Base-by-base conservation (phyloP, 75 land plant genomes). In the Cunninghamia lanceolata region DNA sequence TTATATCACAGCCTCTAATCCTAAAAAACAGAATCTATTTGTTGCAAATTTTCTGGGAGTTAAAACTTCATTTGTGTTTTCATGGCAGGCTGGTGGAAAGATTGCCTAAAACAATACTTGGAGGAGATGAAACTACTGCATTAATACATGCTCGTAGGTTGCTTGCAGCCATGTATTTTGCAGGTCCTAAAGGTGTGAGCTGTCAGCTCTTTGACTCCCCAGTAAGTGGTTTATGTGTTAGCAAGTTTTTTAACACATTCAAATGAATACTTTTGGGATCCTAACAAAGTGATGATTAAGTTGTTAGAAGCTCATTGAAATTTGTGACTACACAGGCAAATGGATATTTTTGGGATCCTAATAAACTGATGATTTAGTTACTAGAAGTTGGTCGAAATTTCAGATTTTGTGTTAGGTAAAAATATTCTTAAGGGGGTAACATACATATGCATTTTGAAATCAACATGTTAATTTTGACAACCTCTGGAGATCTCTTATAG, bases 101-200 rank as follows among this genome's bases (percentile, higher is more conserved):
- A 86, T 94, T 98, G 34, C 99, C 98, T 21, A 91, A 90, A 87
- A 87, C 92, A 56, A 76, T 98, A 38, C 90, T 94, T 89, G 88
- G 96, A 71, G 92, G 86, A 83, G 94, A 95, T 46, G 96, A 95
- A 53, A 82, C 90, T 45, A 71, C 91, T 88, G 91, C 90, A 40
- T 45, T 95, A 8, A 88, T 94, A 83, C 94, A 94, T 88, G 94
- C 93, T 36, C 92, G 89, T 82, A 88, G 88, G 83, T 83, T 98
- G 56, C 93, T 98, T 70, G 94, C 93, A 63, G 90, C 96, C 16
- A 93, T 93, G 75, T 98, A 93, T 82, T 96, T 89, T 90, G 91
- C 95, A 47, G 99, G 99, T 53, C 99, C 99, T n/a, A 85, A 93
- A 74, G 91, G 88, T 83, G 92, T 98, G 47, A 82, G 86, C 56